Percentiles rank a stretch among this genome's conserved stretches.
These are phyloP conservation scores for Canavalia gladiata DNA, from an alignment of 306 rosid genomes.

Conservation along the genomic window DNA sequence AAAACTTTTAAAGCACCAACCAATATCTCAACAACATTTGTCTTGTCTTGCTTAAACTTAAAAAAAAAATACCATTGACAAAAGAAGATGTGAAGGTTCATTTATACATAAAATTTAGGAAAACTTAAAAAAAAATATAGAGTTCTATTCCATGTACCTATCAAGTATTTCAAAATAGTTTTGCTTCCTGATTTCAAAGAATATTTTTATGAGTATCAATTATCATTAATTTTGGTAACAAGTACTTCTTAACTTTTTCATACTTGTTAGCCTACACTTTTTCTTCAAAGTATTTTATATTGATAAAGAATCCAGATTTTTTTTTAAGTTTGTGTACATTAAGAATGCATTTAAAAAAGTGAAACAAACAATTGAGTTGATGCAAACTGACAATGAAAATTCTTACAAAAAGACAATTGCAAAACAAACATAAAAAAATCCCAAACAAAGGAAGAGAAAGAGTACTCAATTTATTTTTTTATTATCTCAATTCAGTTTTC, in stretches of 20 bases:
- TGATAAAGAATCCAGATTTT: conserved; percentile 88
- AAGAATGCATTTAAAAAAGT: conserved; percentile 30
- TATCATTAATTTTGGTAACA: conserved; percentile 85
- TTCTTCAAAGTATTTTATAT: conserved; percentile 90
- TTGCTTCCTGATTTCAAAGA: conserved; percentile 90
- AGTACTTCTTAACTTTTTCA: conserved; percentile 91
- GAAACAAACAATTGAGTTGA: not conserved
- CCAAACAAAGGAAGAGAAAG: not conserved
- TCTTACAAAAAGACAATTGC: not conserved
- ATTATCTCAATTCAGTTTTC: conserved; percentile 8
- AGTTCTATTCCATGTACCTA: conserved; percentile 55
- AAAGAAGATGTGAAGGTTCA: conserved; percentile 38
- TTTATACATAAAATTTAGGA: conserved; percentile 7
- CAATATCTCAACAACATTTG: conserved; percentile 82
- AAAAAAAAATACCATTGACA: conserved; percentile 1
- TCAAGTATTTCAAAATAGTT: conserved; percentile 95
- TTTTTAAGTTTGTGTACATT: conserved; percentile 74
- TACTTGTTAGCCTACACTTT: conserved; percentile 88
- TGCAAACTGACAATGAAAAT: conserved; percentile 22
- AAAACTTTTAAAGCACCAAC: conserved; percentile 78
- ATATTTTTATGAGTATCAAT: conserved; percentile 90
- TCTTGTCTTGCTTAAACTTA: conserved; percentile 70
- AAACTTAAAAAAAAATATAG: conserved; percentile 9
- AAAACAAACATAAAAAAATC: not conserved
- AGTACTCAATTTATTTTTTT: not conserved